Conservation (phyloP, 495 filamentous ascomycete species). For the Neurospora sp. region DNA sequence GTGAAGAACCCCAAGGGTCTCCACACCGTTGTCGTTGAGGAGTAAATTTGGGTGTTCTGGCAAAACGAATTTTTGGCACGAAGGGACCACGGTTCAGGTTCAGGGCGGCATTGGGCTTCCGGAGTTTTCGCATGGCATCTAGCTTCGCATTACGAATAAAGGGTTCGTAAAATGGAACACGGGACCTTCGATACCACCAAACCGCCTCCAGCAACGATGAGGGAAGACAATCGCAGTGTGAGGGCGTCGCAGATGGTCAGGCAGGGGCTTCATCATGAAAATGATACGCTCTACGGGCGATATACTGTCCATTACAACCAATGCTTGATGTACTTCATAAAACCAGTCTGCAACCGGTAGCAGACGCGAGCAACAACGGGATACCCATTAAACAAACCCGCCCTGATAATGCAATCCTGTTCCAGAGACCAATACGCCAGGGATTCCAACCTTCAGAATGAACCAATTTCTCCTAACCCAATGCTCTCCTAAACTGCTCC, state of each 20-base stretch:
- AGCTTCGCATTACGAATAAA: conserved; percentile 42
- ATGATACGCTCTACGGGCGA: conserved; percentile 23
- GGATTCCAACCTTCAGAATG: conserved; percentile 10
- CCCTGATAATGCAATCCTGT: conserved; percentile 22
- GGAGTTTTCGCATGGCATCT: conserved; percentile 43
- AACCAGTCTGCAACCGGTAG: conserved; percentile 10
- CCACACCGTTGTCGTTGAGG: conserved; percentile 67
- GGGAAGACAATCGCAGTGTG: conserved; percentile 1
- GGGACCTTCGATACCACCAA: conserved; percentile 24
- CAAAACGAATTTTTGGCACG: conserved; percentile 13
- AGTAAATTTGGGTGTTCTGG: conserved; percentile 29
- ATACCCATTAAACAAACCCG: conserved; percentile 24
- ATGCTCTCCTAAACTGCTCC: conserved; percentile 22
- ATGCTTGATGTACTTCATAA: conserved; percentile 20
- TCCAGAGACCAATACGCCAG: conserved; percentile 15
- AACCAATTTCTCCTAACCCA: conserved; percentile 23
- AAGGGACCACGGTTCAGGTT: conserved; percentile 26
- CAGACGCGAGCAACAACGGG: conserved; percentile 14
- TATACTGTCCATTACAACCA: conserved; percentile 17
- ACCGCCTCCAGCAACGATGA: conserved; percentile 8
- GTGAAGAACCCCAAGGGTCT: conserved; percentile 98
- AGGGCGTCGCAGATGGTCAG: conserved; percentile 5
- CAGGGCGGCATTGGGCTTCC: conserved; percentile 41
- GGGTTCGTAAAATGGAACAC: conserved; percentile 24
- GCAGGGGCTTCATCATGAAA: conserved; percentile 3